phyloP scores from a whole-genome alignment of 2,329 filamentous ascomycete species.

The Monilinia fructigena region DNA sequence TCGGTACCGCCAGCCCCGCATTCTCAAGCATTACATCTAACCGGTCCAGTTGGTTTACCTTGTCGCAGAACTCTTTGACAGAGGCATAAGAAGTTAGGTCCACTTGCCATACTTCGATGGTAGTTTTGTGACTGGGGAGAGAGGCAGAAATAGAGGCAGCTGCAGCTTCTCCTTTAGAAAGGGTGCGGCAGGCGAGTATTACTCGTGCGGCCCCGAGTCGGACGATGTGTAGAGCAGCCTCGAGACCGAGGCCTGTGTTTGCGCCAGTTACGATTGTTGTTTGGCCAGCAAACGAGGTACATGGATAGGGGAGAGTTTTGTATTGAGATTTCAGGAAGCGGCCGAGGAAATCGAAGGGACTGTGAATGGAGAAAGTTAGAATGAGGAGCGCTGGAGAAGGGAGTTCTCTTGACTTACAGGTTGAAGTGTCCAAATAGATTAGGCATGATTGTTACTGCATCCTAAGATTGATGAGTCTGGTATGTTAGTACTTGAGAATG shows the following conservation, averaged over 20 bases:
- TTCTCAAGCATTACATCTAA: conserved; percentile 49
- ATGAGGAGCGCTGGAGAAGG: background rate
- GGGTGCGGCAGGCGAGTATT: conserved; percentile 32
- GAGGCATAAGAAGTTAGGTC: conserved; percentile 50
- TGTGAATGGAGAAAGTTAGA: conserved; percentile 12
- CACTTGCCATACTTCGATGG: conserved; percentile 49
- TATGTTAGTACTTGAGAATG: background rate
- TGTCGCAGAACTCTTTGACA: conserved; percentile 46
- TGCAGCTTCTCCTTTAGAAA: conserved; percentile 30
- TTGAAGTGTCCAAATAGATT: conserved; percentile 28
- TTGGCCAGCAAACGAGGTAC: conserved; percentile 30
- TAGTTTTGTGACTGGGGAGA: conserved; percentile 23
- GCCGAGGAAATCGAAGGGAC: conserved; percentile 29
- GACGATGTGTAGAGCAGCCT: conserved; percentile 44
- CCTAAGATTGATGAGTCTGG: background rate
- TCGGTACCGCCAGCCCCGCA: conserved; percentile 32
- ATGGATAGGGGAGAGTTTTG: conserved; percentile 33
- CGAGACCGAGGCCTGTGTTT: conserved; percentile 51
- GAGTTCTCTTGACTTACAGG: conserved; percentile 22
- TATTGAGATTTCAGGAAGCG: conserved; percentile 37
- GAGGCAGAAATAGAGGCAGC: background rate
- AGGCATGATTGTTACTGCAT: conserved; percentile 13
- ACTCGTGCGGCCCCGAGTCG: conserved; percentile 35
- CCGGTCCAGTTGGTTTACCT: conserved; percentile 42
- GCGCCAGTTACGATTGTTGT: conserved; percentile 50